Evolutionary conservation across 164 flowering plant genomes (phyloP), one percentile per base, ranked within the genome.

Genomic region (Umbellularia californica): DNA sequence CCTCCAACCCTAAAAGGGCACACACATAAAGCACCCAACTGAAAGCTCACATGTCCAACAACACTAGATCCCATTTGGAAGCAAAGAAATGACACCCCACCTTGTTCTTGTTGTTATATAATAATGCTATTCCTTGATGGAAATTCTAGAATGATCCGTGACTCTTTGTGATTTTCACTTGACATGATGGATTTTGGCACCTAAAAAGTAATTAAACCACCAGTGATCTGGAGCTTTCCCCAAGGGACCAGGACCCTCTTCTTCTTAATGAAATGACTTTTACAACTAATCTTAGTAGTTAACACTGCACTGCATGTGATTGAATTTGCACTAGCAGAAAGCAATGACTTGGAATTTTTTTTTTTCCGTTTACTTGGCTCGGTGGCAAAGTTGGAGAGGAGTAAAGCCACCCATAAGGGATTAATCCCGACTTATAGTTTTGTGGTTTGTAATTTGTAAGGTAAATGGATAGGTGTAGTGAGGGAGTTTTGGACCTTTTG

Each of bases 61-160:
- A 70, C 79, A 58, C n/a, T 2, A 75, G 12, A n/a, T 20, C 51
- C 62, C 24, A 24, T 28, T 74, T 50, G 70, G 65, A 70, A 70
- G 64, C 64, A 76, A 15, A 64, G 62, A 50, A 3, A 35, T 0
- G 72, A 50, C 55, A 58, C 75, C 30, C 66, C 60, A n/a, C 72
- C 68, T 52, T 70, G 63, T 75, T 60, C 23, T 64, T 67, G 78
- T 19, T 50, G 33, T 23, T 25, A 25, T 23, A 64, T 64, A 64
- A 60, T 5, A 22, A 51, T 20, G 20, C 55, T 25, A 72, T 76
- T 50, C 50, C 50, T 64, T 24, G 75, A 74, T 75, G 24, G 64
- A 69, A 73, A 52, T 81, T 84, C 84, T 81, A 79, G 82, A 84
- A 74, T 79, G 74, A 81, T 81, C 84, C 80, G 80, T 79, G 85